These are phyloP conservation scores for Vigna angularis DNA, from an alignment of 306 rosid species.

Conservation along the genomic window DNA sequence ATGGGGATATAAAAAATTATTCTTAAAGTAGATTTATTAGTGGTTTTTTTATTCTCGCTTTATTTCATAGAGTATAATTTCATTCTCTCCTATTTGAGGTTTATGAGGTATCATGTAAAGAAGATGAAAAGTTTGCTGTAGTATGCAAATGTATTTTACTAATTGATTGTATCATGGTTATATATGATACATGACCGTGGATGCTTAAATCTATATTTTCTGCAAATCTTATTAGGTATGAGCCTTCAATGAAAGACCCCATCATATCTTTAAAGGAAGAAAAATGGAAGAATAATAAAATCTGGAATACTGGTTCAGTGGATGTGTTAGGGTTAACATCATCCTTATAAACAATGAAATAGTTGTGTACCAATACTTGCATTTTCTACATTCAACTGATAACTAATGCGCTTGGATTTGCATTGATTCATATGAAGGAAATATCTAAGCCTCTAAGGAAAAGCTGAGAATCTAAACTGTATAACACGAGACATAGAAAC, in stretches of 20 bases:
- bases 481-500: not conserved
- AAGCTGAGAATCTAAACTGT: not conserved
- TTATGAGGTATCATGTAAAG: not conserved
- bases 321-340: conserved; percentile 19
- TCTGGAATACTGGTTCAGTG: conserved; percentile 30
- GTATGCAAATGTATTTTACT: conserved; percentile 9
- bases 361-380: not conserved
- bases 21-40: conserved; percentile 1
- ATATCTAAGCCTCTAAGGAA: not conserved
- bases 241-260: conserved; percentile 20
- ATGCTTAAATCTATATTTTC: conserved; percentile 9
- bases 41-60: not conserved
- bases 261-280: conserved; percentile 1
- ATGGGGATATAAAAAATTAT: not conserved
- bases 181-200: conserved; percentile 15
- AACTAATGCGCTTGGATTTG: not conserved
- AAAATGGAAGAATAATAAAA: not conserved
- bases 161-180: conserved; percentile 18
- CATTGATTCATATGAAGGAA: not conserved
- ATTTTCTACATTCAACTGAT: not conserved
- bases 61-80: not conserved
- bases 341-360: not conserved
- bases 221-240: conserved; percentile 6
- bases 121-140: not conserved
- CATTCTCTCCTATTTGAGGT: not conserved